Percentiles rank a stretch among this genome's conserved stretches.
phyloP scores from a whole-genome alignment of 2,329 filamentous ascomycete species.

The Emergomyces pasteurianus region DNA sequence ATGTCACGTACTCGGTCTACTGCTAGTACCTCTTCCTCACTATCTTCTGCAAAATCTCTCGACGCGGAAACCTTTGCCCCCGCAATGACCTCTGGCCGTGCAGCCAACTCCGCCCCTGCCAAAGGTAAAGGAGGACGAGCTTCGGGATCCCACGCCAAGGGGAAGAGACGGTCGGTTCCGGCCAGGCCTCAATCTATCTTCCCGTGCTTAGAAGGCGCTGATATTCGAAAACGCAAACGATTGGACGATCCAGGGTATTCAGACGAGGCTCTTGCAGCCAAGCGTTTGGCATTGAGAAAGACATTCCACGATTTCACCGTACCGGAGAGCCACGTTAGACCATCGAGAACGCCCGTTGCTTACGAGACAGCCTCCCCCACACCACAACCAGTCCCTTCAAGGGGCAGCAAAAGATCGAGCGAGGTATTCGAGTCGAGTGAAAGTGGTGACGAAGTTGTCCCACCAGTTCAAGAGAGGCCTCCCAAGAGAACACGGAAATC shows the following conservation, averaged over 20 bases:
- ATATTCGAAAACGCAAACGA: slow-evolving; percentile 19
- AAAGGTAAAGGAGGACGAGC: slow-evolving; percentile 19
- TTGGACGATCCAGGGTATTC: slow-evolving; percentile 20
- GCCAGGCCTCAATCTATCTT: slow-evolving; percentile 2
- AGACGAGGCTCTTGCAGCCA: slow-evolving; percentile 16
- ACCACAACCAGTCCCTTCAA: neutral
- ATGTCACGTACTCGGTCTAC: slow-evolving; percentile 15
- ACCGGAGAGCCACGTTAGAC: neutral
- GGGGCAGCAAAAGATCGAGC: neutral
- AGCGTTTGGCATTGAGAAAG: slow-evolving; percentile 13
- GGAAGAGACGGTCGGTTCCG: slow-evolving; percentile 5
- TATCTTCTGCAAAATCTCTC: slow-evolving; percentile 30
- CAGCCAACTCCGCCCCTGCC: slow-evolving; percentile 10
- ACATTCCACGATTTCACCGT: neutral
- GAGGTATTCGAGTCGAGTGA: neutral
- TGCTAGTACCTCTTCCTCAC: slow-evolving; percentile 22
- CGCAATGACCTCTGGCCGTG: slow-evolving; percentile 10
- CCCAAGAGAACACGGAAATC: slow-evolving; percentile 1
- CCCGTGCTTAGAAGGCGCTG: slow-evolving; percentile 14
- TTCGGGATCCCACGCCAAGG: slow-evolving; percentile 12
- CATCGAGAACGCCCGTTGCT: neutral
- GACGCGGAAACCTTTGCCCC: slow-evolving; percentile 23
- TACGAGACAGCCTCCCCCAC: neutral
- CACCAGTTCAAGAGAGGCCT: neutral
- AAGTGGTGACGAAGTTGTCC: slow-evolving; percentile 5